These are phyloP conservation scores for Didymella pinodella DNA, from an alignment of 2,329 filamentous ascomycete species.

Conservation along the genomic window DNA sequence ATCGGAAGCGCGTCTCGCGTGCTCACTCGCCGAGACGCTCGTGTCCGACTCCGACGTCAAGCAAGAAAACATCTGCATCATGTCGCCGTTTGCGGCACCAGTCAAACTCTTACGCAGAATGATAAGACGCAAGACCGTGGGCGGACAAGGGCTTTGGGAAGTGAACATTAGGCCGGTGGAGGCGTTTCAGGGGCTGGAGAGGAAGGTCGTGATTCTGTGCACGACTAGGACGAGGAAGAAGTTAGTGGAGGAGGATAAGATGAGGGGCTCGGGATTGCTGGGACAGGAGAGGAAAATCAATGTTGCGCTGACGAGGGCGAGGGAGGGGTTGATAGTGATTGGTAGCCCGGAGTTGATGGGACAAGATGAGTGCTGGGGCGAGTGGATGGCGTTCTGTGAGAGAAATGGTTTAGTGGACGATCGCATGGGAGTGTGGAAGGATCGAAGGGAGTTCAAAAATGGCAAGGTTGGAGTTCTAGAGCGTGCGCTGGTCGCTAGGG, in stretches of 20 bases:
- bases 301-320: constrained; percentile 56
- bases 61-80: constrained; percentile 54
- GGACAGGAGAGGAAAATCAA: constrained; percentile 53
- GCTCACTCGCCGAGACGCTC: constrained; percentile 39
- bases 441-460: constrained; percentile 1
- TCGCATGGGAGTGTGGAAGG: constrained; percentile 20
- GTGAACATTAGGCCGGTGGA: constrained; percentile 58
- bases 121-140: constrained; percentile 36
- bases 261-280: constrained; percentile 49
- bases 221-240: constrained; percentile 50
- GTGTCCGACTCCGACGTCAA: constrained; percentile 33
- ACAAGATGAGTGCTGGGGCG: constrained; percentile 50
- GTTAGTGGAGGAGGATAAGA: constrained; percentile 48
- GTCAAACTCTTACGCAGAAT: constrained; percentile 51
- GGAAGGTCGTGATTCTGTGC: constrained; percentile 55
- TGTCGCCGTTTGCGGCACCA: constrained; percentile 57
- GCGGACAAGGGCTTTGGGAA: constrained; percentile 39
- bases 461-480: constrained; percentile 39
- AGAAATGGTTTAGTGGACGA: constrained; percentile 48
- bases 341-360: constrained; percentile 51
- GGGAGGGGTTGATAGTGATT: constrained; percentile 54
- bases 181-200: constrained; percentile 58
- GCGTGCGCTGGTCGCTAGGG: constrained; percentile 35
- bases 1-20: constrained; percentile 43
- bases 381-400: constrained; percentile 50